Evolutionary conservation across 225 moss, liverwort and hornwort genomes (phyloP).

Genomic region (Polytrichum formosum): DNA sequence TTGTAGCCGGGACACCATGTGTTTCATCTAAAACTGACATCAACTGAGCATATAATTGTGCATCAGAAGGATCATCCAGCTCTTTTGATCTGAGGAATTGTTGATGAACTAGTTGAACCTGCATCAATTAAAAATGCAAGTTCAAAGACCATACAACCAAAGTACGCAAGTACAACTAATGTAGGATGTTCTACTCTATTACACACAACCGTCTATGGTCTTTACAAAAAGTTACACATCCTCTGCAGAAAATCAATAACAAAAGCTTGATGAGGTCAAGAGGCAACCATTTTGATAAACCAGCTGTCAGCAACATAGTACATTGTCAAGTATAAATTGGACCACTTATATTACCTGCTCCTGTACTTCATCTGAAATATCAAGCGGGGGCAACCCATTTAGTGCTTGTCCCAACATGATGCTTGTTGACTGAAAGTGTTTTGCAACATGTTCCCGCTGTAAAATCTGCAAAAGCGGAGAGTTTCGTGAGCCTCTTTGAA

Average conservation of each 20-base stretch:
- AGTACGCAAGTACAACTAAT: too few species aligned
- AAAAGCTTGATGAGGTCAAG: too few species aligned
- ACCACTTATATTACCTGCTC: constrained; percentile 57
- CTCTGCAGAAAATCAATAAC: too few species aligned
- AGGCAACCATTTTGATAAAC: too few species aligned
- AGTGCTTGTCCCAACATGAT: constrained; percentile 57
- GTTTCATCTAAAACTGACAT: constrained; percentile 28
- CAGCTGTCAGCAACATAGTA: neutral
- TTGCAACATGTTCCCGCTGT: constrained; percentile 48
- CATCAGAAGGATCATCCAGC: constrained; percentile 51
- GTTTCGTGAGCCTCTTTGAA: neutral
- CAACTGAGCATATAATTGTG: constrained; percentile 45
- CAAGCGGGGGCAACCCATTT: constrained; percentile 51
- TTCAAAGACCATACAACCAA: neutral
- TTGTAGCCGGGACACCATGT: constrained; percentile 20
- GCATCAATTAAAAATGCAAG: neutral
- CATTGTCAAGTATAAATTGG: neutral
- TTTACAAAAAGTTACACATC: neutral
- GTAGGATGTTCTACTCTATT: neutral
- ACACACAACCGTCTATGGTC: neutral
- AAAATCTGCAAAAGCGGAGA: constrained; percentile 38
- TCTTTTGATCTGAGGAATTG: constrained; percentile 78
- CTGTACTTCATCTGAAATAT: constrained; percentile 74
- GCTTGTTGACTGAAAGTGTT: constrained; percentile 52
- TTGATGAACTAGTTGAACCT: constrained; percentile 76